Base-by-base conservation (phyloP, 164 flowering plant species). In the Piper betle region DNA sequence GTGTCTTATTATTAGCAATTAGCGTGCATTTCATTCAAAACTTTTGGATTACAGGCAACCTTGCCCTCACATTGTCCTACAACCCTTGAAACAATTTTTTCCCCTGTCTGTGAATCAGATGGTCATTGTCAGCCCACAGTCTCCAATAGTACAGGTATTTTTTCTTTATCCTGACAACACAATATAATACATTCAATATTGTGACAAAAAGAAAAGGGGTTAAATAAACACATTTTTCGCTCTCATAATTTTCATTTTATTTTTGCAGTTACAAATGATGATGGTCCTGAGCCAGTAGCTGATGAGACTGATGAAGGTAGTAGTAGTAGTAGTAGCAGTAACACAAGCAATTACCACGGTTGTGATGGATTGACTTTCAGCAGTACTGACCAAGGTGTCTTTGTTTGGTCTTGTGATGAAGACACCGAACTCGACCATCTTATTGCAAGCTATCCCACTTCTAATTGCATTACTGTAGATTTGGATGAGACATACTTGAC, bases 331-430 rank as follows among this genome's bases (percentile, higher is more conserved):
- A 69, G 74, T 62, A 74, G 77, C 65, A 69, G 75, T 73, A 77
- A 69, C 56, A 75, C 77, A 59, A 69, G 59, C 71, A 82, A 76
- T 60, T 62, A 69, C 66, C 82, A 77, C 66, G 75, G 75, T 59
- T 83, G 89, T 76, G 81, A 77, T 68, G 70, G 78, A 62, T 79
- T 91, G 53, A 91, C 84, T 75, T 82, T 83, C 67, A 68, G 62
- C 72, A 75, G 83, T 55, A 82, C 91, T 69, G 96, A 89, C 69
- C 77, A 81, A 79, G 70, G 81, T 62, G 64, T 84, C 68, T 63
- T 81, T 41, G 77, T 74, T 64, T 54, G 79, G 68, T 70, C 86
- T 15, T 74, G 66, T 55, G 79, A 78, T 68, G 85, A 71, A 57
- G 69, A 61, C 66, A 46, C 66, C n/a, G 57, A 66, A 53, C 73